Evolutionary conservation across 2,329 filamentous ascomycete genomes (phyloP), one percentile per base, ranked within the genome.

Genomic region (Penicillium corylophilum): DNA sequence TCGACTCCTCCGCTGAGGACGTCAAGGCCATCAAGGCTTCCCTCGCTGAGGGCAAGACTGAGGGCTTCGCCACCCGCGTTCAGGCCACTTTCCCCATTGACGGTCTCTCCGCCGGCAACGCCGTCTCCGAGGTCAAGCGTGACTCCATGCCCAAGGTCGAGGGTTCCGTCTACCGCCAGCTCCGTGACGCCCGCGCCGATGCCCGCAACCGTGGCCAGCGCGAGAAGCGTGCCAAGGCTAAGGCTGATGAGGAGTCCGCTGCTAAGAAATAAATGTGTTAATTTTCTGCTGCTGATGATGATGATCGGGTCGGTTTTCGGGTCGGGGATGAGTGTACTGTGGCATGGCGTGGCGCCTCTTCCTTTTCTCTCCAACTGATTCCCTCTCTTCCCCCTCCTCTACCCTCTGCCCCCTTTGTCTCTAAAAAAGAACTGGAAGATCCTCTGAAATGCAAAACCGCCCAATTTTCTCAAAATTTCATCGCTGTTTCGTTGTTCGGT

Each of bases 191-290:
- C 66, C 87, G 94, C 79, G 86, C 85, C 75, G 89, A 95, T 73
- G 86, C 88, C 71, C 88, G 92, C 76, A 81, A 88, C 71, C 77
- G 83, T 62, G 94, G 94, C 79, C 83, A 83, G 72, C 86, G 91
- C 76, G 92, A 95, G 84, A 97, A 97, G 91, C 87, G 94, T 73
- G 86, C 82, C 68, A 89, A 87, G 83, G 89, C 90, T 70, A 93
- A 87, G 73, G 86, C 85, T 31, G 83, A 87, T 31, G 84, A 86
- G 66, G 83, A 83, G 54, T 80, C 82, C 60, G 74, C 74, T 57
- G 72, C 79, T 63, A 82, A 77, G 69, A 75, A 78, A 75, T 77
- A 77, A 71, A 73, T 67, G 62, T 72, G 66, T 48, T 62, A 62
- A 68, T 67, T 65, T 61, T 64, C 63, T 64, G 59, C 56, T 60